Percentiles rank a stretch among this genome's conserved stretches.
Evolutionary conservation across 108 stramenopile species (phyloP).

Genomic region (Chaetoceros muelleri): DNA sequence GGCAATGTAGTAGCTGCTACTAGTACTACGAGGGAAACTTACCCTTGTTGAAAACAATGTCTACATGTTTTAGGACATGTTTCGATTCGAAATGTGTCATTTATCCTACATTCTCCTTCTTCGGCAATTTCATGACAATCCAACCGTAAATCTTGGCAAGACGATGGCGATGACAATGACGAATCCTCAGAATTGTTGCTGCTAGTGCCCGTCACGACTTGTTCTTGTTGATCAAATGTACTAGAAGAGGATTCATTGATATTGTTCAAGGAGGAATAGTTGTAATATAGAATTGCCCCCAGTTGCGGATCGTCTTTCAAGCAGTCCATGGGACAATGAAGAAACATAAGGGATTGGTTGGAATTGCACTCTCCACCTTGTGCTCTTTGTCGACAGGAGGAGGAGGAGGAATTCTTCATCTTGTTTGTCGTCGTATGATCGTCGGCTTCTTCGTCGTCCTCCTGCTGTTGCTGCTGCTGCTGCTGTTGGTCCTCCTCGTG

Average conservation of each 20-base stretch:
- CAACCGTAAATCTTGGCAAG: background rate
- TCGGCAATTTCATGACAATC: constrained; percentile 18
- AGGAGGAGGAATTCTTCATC: too few species aligned
- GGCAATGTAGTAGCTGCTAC: constrained; percentile 36
- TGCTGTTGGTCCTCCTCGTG: too few species aligned
- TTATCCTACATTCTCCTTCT: constrained; percentile 22
- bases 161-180: too few species aligned
- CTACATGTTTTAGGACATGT: constrained; percentile 45
- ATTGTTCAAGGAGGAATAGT: too few species aligned
- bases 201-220: too few species aligned
- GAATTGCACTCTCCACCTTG: background rate
- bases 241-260: too few species aligned
- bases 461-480: too few species aligned
- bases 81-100: constrained; percentile 57
- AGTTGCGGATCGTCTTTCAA: background rate
- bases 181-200: too few species aligned
- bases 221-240: too few species aligned
- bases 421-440: too few species aligned
- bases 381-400: background rate
- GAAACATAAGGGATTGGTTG: background rate
- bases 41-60: constrained; percentile 34
- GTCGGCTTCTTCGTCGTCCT: too few species aligned
- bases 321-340: background rate
- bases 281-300: background rate
- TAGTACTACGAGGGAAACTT: constrained; percentile 33